phyloP scores from a whole-genome alignment of 2,329 filamentous ascomycete genomes.

The Chaetoscypha palmicola region DNA sequence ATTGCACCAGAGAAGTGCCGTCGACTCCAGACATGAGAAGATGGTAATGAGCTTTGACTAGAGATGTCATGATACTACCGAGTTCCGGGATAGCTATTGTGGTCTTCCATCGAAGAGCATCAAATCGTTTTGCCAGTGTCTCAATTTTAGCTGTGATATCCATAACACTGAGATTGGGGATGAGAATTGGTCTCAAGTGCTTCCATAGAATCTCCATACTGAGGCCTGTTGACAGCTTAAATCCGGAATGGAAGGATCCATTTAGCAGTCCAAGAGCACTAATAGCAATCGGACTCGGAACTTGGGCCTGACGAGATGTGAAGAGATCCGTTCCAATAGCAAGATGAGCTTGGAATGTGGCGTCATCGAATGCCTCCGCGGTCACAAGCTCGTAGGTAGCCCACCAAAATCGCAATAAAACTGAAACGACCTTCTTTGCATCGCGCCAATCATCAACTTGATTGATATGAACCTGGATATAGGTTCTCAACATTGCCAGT shows the following conservation, averaged over 20 bases:
- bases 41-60: slow-evolving; percentile 50
- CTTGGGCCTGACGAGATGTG: neutral
- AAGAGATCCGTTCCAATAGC: slow-evolving; percentile 32
- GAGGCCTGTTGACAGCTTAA: slow-evolving; percentile 66
- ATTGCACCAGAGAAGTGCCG: slow-evolving; percentile 37
- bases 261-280: slow-evolving; percentile 36
- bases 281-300: slow-evolving; percentile 8
- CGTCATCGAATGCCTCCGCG: slow-evolving; percentile 48
- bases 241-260: slow-evolving; percentile 58
- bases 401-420: slow-evolving; percentile 47
- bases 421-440: slow-evolving; percentile 34
- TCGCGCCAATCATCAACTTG: slow-evolving; percentile 28
- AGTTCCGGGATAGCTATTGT: slow-evolving; percentile 45
- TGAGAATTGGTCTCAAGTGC: slow-evolving; percentile 56
- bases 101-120: slow-evolving; percentile 52
- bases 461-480: slow-evolving; percentile 33
- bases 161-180: slow-evolving; percentile 41
- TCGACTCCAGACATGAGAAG: slow-evolving; percentile 38
- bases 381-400: slow-evolving; percentile 45
- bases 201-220: slow-evolving; percentile 79
- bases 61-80: slow-evolving; percentile 44
- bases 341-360: slow-evolving; percentile 57
- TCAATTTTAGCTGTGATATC: slow-evolving; percentile 45
- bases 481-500: slow-evolving; percentile 37
- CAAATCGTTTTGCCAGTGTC: slow-evolving; percentile 51